Evolutionary conservation across 1,284 basidiomycete genomes (phyloP).

Genomic region (Ceratobasidium sp.): DNA sequence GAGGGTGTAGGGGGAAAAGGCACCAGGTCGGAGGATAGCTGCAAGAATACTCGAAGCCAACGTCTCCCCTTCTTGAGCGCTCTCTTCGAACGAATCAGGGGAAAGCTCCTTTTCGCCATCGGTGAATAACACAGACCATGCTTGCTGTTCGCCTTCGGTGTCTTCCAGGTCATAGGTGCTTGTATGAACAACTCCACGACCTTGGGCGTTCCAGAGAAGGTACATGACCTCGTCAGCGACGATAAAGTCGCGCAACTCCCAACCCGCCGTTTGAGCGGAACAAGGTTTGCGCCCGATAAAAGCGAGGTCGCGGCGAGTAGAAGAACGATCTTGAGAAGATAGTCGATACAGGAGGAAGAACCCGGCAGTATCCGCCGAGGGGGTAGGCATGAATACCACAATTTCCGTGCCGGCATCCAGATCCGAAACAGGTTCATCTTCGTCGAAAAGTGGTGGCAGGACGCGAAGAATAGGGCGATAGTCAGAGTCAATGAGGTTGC

Average conservation of each 20-base stretch:
- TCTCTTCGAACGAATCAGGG: constrained; percentile 80
- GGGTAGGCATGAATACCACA: constrained; percentile 75
- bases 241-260: constrained; percentile 80
- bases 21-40: constrained; percentile 85
- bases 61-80: constrained; percentile 61
- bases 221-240: constrained; percentile 67
- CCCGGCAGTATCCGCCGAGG: constrained; percentile 73
- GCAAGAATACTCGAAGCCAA: constrained; percentile 79
- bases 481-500: constrained; percentile 65
- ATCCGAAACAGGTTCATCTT: constrained; percentile 45
- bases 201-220: constrained; percentile 81
- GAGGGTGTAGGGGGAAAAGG: constrained; percentile 86
- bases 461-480: constrained; percentile 72
- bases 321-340: constrained; percentile 25
- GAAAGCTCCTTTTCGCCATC: constrained; percentile 63
- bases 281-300: constrained; percentile 69
- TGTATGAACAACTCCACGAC: constrained; percentile 74
- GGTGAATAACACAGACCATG: constrained; percentile 61
- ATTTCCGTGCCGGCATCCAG: constrained; percentile 55
- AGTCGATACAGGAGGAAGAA: constrained; percentile 59
- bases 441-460: constrained; percentile 59
- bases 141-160: constrained; percentile 48
- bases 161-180: constrained; percentile 71
- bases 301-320: constrained; percentile 55
- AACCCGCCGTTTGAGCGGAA: constrained; percentile 69